Conservation (phyloP, 1,284 basidiomycete genomes). For the Puccinia polysora region DNA sequence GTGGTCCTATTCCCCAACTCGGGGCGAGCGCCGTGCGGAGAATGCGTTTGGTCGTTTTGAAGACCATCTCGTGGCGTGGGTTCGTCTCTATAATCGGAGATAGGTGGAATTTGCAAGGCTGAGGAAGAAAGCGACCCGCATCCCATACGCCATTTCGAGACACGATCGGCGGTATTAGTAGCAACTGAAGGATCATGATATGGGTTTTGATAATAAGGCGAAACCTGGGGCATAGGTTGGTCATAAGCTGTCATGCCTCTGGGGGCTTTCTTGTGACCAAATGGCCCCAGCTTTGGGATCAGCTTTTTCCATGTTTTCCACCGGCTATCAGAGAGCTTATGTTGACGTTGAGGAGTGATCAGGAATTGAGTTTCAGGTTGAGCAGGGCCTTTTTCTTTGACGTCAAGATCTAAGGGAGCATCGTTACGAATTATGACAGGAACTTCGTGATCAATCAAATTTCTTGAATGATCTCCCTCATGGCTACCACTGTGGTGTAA, state of each 20-base stretch:
- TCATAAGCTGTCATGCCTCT: not conserved
- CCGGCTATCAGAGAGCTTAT: not conserved
- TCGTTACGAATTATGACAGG: not conserved
- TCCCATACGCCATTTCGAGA: slow-evolving; percentile 24
- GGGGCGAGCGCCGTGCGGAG: not conserved
- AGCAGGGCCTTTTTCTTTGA: slow-evolving; percentile 13
- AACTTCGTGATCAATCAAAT: not conserved
- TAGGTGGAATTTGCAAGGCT: slow-evolving; percentile 9
- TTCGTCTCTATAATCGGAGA: slow-evolving; percentile 5
- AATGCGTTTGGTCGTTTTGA: not conserved
- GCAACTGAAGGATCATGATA: slow-evolving; percentile 41
- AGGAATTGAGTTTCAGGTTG: slow-evolving; percentile 6
- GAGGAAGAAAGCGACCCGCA: slow-evolving; percentile 15
- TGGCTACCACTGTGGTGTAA: slow-evolving; percentile 10
- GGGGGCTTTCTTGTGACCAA: not conserved
- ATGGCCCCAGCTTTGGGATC: not conserved
- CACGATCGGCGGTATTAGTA: slow-evolving; percentile 26
- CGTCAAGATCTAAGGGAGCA: slow-evolving; percentile 1
- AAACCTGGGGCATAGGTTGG: not conserved
- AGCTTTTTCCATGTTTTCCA: slow-evolving; percentile 15
- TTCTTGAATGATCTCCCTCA: not conserved
- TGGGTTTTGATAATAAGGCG: slow-evolving; percentile 23
- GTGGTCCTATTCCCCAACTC: not conserved
- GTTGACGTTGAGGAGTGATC: not conserved
- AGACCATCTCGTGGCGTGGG: not conserved